Evolutionary conservation across 164 flowering plant genomes (phyloP).

Genomic region (Echeveria elegans): DNA sequence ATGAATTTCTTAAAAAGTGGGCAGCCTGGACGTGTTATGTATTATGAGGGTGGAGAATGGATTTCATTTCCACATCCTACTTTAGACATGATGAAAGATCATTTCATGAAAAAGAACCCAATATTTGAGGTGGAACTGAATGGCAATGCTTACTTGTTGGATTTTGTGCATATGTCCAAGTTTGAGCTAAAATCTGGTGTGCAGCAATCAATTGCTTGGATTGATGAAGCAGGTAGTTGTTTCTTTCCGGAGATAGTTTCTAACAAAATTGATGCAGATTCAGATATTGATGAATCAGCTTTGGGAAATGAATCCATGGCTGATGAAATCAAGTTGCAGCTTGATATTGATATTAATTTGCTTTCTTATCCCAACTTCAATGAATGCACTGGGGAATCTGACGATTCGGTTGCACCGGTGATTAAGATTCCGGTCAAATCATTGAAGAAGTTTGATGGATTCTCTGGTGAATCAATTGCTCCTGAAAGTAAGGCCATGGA

Average conservation of each 20-base stretch:
- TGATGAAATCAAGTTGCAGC: constrained; percentile 52
- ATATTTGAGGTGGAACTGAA: constrained; percentile 41
- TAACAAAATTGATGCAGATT: constrained; percentile 16
- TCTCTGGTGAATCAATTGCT: constrained; percentile 11
- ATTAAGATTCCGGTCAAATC: constrained; percentile 13
- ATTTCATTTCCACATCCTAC: constrained; percentile 43
- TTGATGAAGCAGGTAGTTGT: constrained; percentile 67
- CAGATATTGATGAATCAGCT: constrained; percentile 12
- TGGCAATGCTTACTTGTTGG: constrained; percentile 36
- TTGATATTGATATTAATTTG: constrained; percentile 62
- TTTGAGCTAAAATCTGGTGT: constrained; percentile 49
- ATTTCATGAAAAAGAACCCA: constrained; percentile 41
- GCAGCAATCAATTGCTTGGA: constrained; percentile 76
- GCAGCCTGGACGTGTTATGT: constrained; percentile 55
- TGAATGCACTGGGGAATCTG: constrained; percentile 59
- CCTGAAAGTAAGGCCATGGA: neutral
- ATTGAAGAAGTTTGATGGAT: constrained; percentile 20
- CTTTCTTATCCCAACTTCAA: constrained; percentile 21
- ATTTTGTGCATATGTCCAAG: constrained; percentile 60
- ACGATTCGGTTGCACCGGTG: constrained; percentile 26
- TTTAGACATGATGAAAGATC: constrained; percentile 32
- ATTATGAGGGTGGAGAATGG: constrained; percentile 62
- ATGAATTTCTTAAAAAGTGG: constrained; percentile 57
- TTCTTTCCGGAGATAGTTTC: constrained; percentile 62
- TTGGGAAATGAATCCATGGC: constrained; percentile 24